Evolutionary conservation across 768 basidiomycete species (phyloP).

Genomic region (Pholiota conissans): DNA sequence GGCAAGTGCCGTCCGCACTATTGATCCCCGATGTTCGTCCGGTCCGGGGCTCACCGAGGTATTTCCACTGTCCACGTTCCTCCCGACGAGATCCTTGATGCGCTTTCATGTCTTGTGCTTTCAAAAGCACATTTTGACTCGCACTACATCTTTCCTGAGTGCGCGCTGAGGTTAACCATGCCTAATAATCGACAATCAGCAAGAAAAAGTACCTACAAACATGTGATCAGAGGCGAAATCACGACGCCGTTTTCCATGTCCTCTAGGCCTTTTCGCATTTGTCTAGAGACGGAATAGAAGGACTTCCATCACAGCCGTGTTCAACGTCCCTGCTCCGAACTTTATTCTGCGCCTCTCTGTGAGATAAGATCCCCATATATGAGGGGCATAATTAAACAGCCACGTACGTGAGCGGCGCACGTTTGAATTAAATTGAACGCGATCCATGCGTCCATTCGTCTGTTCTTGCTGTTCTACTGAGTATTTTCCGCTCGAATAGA

Average conservation of each 20-base stretch:
- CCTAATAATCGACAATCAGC: too few species aligned
- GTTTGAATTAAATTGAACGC: background rate
- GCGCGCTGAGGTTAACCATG: too few species aligned
- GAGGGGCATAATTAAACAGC: background rate
- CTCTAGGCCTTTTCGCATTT: too few species aligned
- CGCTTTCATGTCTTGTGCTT: background rate
- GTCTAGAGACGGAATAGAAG: background rate
- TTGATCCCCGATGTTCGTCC: constrained; percentile 20
- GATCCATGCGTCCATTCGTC: background rate
- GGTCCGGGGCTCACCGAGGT: constrained; percentile 21
- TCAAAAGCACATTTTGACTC: too few species aligned
- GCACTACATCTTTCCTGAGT: too few species aligned
- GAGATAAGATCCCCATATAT: background rate
- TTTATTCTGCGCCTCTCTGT: background rate
- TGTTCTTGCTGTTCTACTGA: background rate
- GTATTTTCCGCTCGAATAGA: too few species aligned
- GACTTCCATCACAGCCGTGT: constrained; percentile 4
- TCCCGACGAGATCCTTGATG: constrained; percentile 3
- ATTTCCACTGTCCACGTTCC: constrained; percentile 15
- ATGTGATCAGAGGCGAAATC: too few species aligned
- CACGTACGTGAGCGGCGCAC: constrained; percentile 1
- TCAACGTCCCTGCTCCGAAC: background rate
- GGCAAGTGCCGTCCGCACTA: constrained; percentile 12
- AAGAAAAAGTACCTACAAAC: too few species aligned
- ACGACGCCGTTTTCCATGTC: background rate